Evolutionary conservation across 495 filamentous ascomycete species (phyloP).

Genomic region (Xylaria nigripes): DNA sequence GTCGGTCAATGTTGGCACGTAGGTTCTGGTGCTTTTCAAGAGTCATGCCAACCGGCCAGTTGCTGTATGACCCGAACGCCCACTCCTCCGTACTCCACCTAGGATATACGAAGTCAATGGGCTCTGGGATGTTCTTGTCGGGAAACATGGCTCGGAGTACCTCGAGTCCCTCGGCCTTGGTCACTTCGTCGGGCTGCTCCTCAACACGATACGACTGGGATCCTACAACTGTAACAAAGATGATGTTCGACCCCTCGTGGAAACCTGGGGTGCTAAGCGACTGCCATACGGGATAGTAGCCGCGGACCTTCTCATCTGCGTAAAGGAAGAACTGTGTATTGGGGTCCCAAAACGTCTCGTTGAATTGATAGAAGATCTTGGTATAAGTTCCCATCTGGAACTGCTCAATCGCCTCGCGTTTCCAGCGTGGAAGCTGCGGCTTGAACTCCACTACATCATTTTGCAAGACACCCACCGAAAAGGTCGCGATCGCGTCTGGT

Average conservation of each 20-base stretch:
- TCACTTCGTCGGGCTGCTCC: constrained; percentile 52
- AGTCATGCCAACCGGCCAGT: constrained; percentile 61
- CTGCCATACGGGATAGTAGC: constrained; percentile 67
- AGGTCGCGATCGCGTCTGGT: constrained; percentile 29
- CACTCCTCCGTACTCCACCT: constrained; percentile 59
- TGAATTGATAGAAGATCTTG: constrained; percentile 71
- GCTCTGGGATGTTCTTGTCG: constrained; percentile 51
- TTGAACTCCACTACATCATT: constrained; percentile 52
- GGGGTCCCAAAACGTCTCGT: constrained; percentile 60
- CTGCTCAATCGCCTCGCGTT: constrained; percentile 53
- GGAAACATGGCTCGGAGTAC: constrained; percentile 63
- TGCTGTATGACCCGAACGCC: constrained; percentile 63
- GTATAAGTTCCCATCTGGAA: constrained; percentile 73
- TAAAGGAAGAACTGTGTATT: constrained; percentile 65
- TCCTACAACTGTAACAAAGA: constrained; percentile 62
- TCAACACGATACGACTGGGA: constrained; percentile 57
- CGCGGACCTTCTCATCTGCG: constrained; percentile 52
- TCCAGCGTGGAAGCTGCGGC: constrained; percentile 58
- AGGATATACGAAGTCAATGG: constrained; percentile 60
- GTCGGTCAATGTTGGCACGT: constrained; percentile 53
- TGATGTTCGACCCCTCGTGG: constrained; percentile 54
- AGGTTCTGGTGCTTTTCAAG: constrained; percentile 66
- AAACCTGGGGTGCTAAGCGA: constrained; percentile 54
- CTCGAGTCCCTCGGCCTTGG: constrained; percentile 50
- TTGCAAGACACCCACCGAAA: constrained; percentile 58